A percentile compares a stretch with the other conserved stretches of the same genome.
Evolutionary conservation across 73 alveolate genomes (phyloP).

Genomic region (Uronychia binucleata): DNA sequence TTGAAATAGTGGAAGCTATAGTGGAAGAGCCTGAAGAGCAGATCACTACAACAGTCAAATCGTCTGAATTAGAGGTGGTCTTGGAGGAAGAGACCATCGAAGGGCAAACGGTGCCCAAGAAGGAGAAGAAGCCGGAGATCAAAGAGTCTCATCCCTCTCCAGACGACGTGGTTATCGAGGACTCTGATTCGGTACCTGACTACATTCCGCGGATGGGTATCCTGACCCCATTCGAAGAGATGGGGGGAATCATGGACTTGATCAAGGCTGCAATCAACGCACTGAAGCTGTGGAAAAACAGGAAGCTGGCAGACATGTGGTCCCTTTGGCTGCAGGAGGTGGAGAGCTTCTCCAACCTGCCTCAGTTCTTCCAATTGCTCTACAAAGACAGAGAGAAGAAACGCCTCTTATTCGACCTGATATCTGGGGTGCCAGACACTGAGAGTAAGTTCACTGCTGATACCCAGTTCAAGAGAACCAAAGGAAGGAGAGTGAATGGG

Average conservation of each 20-base stretch:
- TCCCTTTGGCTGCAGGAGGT: slow-evolving; percentile 70
- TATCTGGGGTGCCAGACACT: slow-evolving; percentile 68
- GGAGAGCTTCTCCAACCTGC: slow-evolving; percentile 68
- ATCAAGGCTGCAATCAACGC: slow-evolving; percentile 72
- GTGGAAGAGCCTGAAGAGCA: not conserved
- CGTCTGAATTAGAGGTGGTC: not conserved
- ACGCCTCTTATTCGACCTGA: slow-evolving; percentile 47
- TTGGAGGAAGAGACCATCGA: not conserved
- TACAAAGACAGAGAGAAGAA: slow-evolving; percentile 59
- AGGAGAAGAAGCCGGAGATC: not conserved
- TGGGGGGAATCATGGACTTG: slow-evolving; percentile 72
- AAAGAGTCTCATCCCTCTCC: no score
- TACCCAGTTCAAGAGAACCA: slow-evolving; percentile 1
- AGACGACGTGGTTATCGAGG: no score
- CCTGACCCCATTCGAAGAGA: not conserved
- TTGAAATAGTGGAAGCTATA: not conserved
- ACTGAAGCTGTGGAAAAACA: slow-evolving; percentile 54
- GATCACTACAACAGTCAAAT: not conserved
- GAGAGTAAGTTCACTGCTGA: slow-evolving; percentile 10
- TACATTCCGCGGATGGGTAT: not conserved
- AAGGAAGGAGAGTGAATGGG: slow-evolving; percentile 31
- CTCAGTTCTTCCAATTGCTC: slow-evolving; percentile 68
- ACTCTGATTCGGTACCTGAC: not conserved
- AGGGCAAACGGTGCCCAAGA: not conserved
- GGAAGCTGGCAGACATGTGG: slow-evolving; percentile 72